phyloP scores from a whole-genome alignment of 768 basidiomycete species.

The Russula brevipes region DNA sequence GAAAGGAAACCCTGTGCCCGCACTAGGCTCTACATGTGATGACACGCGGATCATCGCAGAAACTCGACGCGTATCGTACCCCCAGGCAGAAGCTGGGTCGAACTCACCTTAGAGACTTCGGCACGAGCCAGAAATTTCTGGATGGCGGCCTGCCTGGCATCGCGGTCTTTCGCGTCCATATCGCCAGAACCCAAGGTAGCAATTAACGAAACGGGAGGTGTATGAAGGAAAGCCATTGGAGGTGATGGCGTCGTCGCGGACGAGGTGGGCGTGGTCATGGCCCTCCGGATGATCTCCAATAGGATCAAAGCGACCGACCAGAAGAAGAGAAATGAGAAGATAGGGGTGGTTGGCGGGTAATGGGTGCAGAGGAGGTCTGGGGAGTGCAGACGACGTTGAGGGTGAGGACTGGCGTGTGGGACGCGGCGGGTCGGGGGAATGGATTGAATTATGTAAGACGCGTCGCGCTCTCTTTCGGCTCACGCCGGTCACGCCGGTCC shows the following conservation, averaged over 20 bases:
- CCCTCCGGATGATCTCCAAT: not conserved
- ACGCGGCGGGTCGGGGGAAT: conserved; percentile 24
- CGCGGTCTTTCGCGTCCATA: conserved; percentile 43
- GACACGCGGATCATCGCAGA: conserved; percentile 18
- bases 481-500: conserved; percentile 23
- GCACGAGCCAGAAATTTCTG: conserved; percentile 75
- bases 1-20: not conserved
- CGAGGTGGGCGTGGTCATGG: conserved; percentile 76
- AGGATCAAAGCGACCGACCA: not conserved
- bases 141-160: conserved; percentile 61
- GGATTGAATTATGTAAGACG: conserved; percentile 25
- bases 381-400: conserved; percentile 10
- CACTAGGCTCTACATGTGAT: not conserved
- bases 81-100: conserved; percentile 27
- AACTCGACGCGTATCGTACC: conserved; percentile 21
- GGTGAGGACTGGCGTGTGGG: conserved; percentile 25
- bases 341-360: not conserved
- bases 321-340: not conserved
- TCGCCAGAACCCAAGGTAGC: conserved; percentile 35
- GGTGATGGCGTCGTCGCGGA: conserved; percentile 81
- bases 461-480: conserved; percentile 24
- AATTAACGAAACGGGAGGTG: conserved; percentile 35
- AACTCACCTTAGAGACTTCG: conserved; percentile 73
- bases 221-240: conserved; percentile 56
- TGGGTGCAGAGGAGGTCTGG: not conserved